Percentiles rank a stretch among this genome's conserved stretches.
phyloP scores from a whole-genome alignment of 2,329 filamentous ascomycete genomes.

The Colletotrichum lentis region DNA sequence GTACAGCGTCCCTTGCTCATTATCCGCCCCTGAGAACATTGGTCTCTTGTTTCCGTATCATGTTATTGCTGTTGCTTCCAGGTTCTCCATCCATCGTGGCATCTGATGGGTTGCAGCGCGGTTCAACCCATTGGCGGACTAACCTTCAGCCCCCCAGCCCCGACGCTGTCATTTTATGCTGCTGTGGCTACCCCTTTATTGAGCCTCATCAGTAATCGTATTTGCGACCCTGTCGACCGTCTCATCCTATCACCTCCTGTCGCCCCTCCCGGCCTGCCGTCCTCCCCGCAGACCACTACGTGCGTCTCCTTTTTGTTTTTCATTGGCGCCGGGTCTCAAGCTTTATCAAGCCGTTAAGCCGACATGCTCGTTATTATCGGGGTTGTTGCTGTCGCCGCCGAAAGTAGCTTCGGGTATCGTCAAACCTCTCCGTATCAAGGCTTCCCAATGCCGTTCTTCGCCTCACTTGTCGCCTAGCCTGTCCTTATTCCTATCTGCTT shows the following conservation, averaged over 20 bases:
- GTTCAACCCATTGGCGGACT: background rate
- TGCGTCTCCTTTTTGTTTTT: background rate
- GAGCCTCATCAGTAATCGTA: background rate
- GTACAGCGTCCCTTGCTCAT: background rate
- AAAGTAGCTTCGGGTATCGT: background rate
- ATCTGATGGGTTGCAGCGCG: background rate
- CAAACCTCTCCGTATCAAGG: background rate
- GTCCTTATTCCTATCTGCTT: slow-evolving; percentile 18
- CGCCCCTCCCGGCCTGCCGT: slow-evolving; percentile 9
- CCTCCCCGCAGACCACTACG: slow-evolving; percentile 6
- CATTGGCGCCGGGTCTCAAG: background rate
- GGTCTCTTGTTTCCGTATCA: slow-evolving; percentile 7
- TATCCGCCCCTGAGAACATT: background rate
- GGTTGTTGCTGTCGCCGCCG: background rate
- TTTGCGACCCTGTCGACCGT: background rate
- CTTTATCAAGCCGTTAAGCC: slow-evolving; percentile 1
- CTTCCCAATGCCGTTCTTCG: background rate
- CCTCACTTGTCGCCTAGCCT: slow-evolving; percentile 16
- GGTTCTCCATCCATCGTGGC: background rate
- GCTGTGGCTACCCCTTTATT: background rate
- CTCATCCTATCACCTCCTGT: background rate
- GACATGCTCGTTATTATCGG: background rate
- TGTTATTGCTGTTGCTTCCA: slow-evolving; percentile 3
- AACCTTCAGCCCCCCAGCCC: background rate
- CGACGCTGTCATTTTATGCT: background rate